These are phyloP conservation scores for Fusarium goolgardi DNA, from an alignment of 2,329 filamentous ascomycete genomes.

Conservation along the genomic window DNA sequence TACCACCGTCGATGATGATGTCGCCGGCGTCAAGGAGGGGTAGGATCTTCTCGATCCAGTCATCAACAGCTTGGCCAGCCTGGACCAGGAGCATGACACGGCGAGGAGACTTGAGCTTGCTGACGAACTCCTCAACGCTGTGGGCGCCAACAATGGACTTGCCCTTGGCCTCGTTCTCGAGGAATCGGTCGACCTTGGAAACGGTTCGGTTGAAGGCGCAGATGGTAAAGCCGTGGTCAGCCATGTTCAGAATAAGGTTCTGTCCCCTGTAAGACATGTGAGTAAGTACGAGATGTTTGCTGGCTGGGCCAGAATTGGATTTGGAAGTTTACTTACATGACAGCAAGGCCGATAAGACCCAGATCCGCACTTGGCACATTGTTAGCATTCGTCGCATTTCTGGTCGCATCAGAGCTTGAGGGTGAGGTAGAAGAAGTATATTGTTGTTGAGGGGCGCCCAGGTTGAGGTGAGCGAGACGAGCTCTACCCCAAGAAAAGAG, in stretches of 20 bases:
- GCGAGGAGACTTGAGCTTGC: slow-evolving; percentile 97
- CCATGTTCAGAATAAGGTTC: slow-evolving; percentile 91
- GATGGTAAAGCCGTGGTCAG: slow-evolving; percentile 94
- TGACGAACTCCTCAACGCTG: slow-evolving; percentile 91
- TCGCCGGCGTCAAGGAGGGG: slow-evolving; percentile 86
- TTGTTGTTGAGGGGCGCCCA: slow-evolving; percentile 69
- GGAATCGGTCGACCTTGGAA: slow-evolving; percentile 95
- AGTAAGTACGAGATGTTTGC: slow-evolving; percentile 29
- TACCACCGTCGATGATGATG: slow-evolving; percentile 98
- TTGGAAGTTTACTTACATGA: slow-evolving; percentile 71
- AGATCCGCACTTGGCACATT: slow-evolving; percentile 79
- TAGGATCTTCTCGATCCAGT: slow-evolving; percentile 97
- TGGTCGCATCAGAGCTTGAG: slow-evolving; percentile 41
- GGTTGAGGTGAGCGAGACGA: slow-evolving; percentile 78
- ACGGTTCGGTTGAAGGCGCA: slow-evolving; percentile 99
- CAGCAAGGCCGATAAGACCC: slow-evolving; percentile 91
- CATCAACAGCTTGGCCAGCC: slow-evolving; percentile 96
- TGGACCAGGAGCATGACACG: slow-evolving; percentile 99
- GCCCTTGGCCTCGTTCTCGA: slow-evolving; percentile 91
- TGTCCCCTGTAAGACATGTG: slow-evolving; percentile 66
- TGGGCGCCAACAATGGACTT: slow-evolving; percentile 96
- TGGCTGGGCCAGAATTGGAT: slow-evolving; percentile 30
- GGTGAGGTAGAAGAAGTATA: slow-evolving; percentile 51
- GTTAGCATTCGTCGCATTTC: slow-evolving; percentile 65
- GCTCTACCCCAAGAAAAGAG: slow-evolving; percentile 63